phyloP scores from a whole-genome alignment of 176 grass and related monocot species.

The Carex kokanica region DNA sequence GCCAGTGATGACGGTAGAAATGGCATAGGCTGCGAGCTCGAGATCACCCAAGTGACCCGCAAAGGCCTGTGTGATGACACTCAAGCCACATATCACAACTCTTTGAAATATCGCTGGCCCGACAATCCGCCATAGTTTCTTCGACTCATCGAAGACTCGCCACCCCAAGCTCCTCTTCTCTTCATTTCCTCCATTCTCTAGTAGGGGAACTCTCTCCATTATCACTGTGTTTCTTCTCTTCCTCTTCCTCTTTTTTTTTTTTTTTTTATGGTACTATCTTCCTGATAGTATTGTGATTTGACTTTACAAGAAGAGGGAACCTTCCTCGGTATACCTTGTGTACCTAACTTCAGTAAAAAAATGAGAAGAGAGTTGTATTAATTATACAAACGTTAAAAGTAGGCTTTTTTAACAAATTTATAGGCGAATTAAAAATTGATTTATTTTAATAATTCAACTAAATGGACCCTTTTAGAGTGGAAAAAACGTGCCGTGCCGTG shows the following conservation, averaged over 20 bases:
- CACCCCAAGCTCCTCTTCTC: not conserved
- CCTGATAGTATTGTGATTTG: not conserved
- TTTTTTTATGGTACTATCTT: not conserved
- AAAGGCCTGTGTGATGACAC: slow-evolving; percentile 55
- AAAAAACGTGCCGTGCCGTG: too few species aligned
- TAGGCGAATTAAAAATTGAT: not conserved
- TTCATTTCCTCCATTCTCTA: not conserved
- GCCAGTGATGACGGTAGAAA: slow-evolving; percentile 46
- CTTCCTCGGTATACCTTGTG: not conserved
- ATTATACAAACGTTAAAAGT: too few species aligned
- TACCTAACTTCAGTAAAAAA: not conserved
- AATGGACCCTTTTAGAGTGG: not conserved
- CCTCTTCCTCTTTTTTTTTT: not conserved
- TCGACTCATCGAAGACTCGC: slow-evolving; percentile 46
- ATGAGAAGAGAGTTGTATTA: not conserved
- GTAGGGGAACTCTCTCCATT: not conserved
- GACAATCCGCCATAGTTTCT: slow-evolving; percentile 49
- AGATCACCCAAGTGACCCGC: slow-evolving; percentile 58
- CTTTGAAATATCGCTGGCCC: slow-evolving; percentile 61
- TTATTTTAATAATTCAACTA: not conserved
- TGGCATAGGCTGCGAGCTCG: slow-evolving; percentile 62
- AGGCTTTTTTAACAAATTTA: not conserved
- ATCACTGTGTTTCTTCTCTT: not conserved
- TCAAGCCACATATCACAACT: slow-evolving; percentile 40
- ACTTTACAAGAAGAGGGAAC: not conserved